These are phyloP conservation scores for Melampsora abietis-canadensis DNA, from an alignment of 1,284 basidiomycete species.

Conservation along the genomic window DNA sequence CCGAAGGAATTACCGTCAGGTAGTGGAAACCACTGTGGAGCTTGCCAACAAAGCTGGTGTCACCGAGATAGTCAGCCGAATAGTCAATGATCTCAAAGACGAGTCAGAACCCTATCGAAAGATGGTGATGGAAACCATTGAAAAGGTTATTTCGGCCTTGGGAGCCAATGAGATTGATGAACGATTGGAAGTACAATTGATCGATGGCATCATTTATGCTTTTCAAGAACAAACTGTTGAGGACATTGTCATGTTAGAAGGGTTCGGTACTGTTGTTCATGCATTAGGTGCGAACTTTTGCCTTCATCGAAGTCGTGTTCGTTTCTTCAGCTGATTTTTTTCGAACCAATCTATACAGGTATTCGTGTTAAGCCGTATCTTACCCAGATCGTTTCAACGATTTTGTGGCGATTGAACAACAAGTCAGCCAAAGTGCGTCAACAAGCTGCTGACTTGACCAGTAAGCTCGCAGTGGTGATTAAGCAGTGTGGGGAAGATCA, in stretches of 20 bases:
- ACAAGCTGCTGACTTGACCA: slow-evolving; percentile 94
- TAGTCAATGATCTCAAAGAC: slow-evolving; percentile 90
- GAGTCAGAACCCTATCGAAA: slow-evolving; percentile 85
- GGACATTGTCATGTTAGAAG: slow-evolving; percentile 98
- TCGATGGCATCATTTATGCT: slow-evolving; percentile 97
- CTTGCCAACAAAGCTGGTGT: slow-evolving; percentile 95
- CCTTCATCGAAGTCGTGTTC: not conserved
- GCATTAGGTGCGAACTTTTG: slow-evolving; percentile 64
- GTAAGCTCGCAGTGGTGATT: slow-evolving; percentile 90
- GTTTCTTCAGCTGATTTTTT: not conserved
- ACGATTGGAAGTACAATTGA: slow-evolving; percentile 83
- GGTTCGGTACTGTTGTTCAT: slow-evolving; percentile 94
- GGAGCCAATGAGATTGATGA: slow-evolving; percentile 97
- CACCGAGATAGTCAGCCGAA: slow-evolving; percentile 86
- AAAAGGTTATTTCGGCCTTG: slow-evolving; percentile 85
- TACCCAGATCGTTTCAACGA: slow-evolving; percentile 98
- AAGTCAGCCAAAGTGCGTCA: slow-evolving; percentile 98
- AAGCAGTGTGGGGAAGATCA: slow-evolving; percentile 98
- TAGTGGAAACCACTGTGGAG: slow-evolving; percentile 97
- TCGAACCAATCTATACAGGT: slow-evolving; percentile 56
- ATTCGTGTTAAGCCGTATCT: slow-evolving; percentile 98
- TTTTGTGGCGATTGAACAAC: slow-evolving; percentile 98
- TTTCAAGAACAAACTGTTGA: slow-evolving; percentile 99
- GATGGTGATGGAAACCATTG: slow-evolving; percentile 99
- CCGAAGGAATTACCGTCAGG: slow-evolving; percentile 89